Percentiles rank a stretch among this genome's conserved stretches.
Conservation (phyloP, 2,329 filamentous ascomycete genomes). For the Pseudovirgaria hyperparasitica region DNA sequence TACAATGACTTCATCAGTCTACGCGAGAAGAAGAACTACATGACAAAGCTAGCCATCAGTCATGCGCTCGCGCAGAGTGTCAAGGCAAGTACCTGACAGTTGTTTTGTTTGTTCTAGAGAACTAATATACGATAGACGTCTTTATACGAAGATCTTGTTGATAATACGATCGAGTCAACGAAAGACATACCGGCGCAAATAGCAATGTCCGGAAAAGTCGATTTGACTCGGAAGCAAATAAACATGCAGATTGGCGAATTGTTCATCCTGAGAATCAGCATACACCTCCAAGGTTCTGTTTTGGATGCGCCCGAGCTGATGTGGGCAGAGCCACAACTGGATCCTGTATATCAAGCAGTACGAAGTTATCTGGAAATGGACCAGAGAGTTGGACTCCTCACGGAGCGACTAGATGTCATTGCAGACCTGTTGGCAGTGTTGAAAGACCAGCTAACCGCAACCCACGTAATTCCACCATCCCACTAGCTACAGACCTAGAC, state of each 20-base stretch:
- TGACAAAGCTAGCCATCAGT: slow-evolving; percentile 94
- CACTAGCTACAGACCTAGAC: not conserved
- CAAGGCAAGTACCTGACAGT: slow-evolving; percentile 44
- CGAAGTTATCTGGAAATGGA: slow-evolving; percentile 97
- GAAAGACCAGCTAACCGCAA: slow-evolving; percentile 90
- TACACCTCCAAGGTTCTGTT: slow-evolving; percentile 92
- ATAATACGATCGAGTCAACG: slow-evolving; percentile 83
- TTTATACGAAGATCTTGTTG: slow-evolving; percentile 88
- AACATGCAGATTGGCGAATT: slow-evolving; percentile 99
- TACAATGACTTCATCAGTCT: slow-evolving; percentile 99
- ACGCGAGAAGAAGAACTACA: slow-evolving; percentile 88
- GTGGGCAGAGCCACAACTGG: slow-evolving; percentile 94
- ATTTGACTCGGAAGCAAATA: slow-evolving; percentile 76
- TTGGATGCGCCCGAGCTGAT: slow-evolving; percentile 95
- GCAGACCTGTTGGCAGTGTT: slow-evolving; percentile 83
- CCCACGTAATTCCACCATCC: slow-evolving; percentile 28
- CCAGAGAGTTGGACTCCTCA: slow-evolving; percentile 78
- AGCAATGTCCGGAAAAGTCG: slow-evolving; percentile 81
- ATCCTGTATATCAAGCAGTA: slow-evolving; percentile 92
- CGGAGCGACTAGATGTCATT: slow-evolving; percentile 84
- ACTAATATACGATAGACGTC: slow-evolving; percentile 50
- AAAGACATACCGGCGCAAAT: slow-evolving; percentile 91
- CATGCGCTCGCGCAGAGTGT: slow-evolving; percentile 93
- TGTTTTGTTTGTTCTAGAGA: not conserved
- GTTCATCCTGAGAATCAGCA: slow-evolving; percentile 95